These are phyloP conservation scores for Boletus rubropictus DNA, from an alignment of 768 basidiomycete species.

Conservation along the genomic window DNA sequence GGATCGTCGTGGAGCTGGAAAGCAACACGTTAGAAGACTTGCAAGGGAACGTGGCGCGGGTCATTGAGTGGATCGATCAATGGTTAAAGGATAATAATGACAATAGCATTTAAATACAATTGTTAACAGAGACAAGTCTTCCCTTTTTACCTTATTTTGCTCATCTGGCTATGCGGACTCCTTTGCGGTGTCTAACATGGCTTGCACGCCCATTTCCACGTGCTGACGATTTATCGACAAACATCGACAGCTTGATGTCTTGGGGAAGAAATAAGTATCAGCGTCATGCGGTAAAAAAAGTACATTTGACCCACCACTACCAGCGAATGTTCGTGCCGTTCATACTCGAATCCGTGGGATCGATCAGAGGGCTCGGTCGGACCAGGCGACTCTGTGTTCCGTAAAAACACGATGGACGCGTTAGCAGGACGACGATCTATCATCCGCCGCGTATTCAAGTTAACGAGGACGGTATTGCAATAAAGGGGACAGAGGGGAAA, in stretches of 20 bases:
- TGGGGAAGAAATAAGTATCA: too few species aligned
- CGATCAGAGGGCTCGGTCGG: background rate
- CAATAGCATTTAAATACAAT: background rate
- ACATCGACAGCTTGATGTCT: conserved; percentile 5
- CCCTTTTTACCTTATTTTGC: background rate
- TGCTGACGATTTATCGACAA: background rate
- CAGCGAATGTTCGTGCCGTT: background rate
- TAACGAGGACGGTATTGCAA: conserved; percentile 30
- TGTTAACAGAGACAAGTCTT: too few species aligned
- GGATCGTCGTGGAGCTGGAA: conserved; percentile 79
- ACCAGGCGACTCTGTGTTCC: background rate
- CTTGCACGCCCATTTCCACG: conserved; percentile 12
- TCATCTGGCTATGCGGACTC: background rate
- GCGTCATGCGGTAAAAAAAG: background rate
- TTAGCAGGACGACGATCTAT: conserved; percentile 3
- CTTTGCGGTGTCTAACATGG: background rate
- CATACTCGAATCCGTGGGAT: background rate
- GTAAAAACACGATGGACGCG: conserved; percentile 5
- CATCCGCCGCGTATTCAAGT: conserved; percentile 26
- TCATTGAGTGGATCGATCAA: conserved; percentile 78
- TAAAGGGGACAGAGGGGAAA: conserved; percentile 30
- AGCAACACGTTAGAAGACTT: conserved; percentile 77
- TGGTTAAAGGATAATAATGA: conserved; percentile 43
- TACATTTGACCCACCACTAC: background rate
- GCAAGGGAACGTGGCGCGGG: conserved; percentile 79